Base-by-base conservation (phyloP, 192 early-diverging fungal genomes). In the Coemansia sp. region DNA sequence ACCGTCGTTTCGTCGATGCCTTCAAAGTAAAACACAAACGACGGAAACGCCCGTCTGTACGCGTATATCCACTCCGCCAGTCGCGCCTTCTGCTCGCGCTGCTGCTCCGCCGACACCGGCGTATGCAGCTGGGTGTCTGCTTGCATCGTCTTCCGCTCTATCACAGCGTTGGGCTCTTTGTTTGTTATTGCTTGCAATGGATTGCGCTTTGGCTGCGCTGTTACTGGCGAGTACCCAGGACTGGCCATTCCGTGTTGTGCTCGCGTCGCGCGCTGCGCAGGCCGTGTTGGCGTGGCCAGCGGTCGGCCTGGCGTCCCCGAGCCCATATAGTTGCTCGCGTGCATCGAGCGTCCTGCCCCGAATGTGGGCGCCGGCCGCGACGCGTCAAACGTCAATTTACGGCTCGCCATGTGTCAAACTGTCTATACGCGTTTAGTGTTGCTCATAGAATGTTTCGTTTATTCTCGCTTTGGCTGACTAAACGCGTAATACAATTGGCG, bases 21-120 rank as follows among this genome's bases (percentile, higher is more conserved):
- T 12, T 83, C 82, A 69, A 81, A 81, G 64, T 81, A 81, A 50
- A 81, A 81, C 24, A 81, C 79, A 69, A 81, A 81, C 39, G 65
- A 72, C 1, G 79, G 79, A 25, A 81, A 81, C 17, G 79, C 79
- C 24, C 65, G 52, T 15, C 79, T 65, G 39, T 76, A 81, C 7
- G 73, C 73, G 48, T 62, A 67, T n/a, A 83, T 73, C 79, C 79
- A 81, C 51, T 81, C 79, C 5, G 72, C 72, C 24, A 80, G 45
- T n/a, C 77, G 77, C 25, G 67, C 62, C 38, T 64, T 60, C 32
- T 73, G 77, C 17, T 68, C 63, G 60, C 70, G 68, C 47, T 76
- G 74, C 56, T 79, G 74, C 56, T 70, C 68, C 24, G 68, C 49
- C 11, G 59, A 41, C 49, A 62, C n/a, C 9, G 37, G 38, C 37